Evolutionary conservation across 2,329 filamentous ascomycete species (phyloP).

Genomic region (Fusarium buharicum): DNA sequence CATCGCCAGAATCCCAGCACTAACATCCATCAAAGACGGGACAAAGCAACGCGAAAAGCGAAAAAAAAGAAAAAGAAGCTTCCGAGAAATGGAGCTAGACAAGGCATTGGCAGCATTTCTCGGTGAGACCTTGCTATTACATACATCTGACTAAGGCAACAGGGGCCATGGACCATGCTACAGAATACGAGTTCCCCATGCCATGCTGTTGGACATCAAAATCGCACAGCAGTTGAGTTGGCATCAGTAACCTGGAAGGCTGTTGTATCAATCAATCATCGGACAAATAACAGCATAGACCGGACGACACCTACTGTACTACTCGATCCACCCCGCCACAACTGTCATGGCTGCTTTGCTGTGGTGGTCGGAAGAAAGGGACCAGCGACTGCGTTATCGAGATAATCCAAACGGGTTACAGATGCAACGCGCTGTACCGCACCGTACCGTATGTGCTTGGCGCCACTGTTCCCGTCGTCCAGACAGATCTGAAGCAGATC

Average conservation of each 20-base stretch:
- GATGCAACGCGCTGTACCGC: slow-evolving; percentile 24
- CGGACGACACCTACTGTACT: slow-evolving; percentile 4
- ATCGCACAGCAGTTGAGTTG: slow-evolving; percentile 5
- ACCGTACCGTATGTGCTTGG: slow-evolving; percentile 10
- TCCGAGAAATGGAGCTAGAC: slow-evolving; percentile 2
- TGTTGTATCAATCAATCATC: slow-evolving; percentile 11
- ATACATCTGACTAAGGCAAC: slow-evolving; percentile 31
- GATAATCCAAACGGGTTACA: slow-evolving; percentile 23
- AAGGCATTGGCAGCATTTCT: slow-evolving; percentile 24
- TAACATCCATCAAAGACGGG: slow-evolving; percentile 3
- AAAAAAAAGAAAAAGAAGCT: slow-evolving; percentile 17
- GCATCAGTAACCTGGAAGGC: slow-evolving; percentile 4
- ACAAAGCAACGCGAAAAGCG: not conserved
- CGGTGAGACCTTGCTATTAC: slow-evolving; percentile 24
- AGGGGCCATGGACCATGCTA: slow-evolving; percentile 28
- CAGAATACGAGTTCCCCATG: slow-evolving; percentile 24
- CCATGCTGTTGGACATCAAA: not conserved
- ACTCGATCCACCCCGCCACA: slow-evolving; percentile 34
- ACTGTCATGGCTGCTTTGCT: slow-evolving; percentile 36
- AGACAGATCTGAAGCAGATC: slow-evolving; percentile 32
- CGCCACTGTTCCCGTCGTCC: slow-evolving; percentile 25
- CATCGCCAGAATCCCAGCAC: slow-evolving; percentile 10
- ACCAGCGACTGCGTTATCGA: slow-evolving; percentile 26
- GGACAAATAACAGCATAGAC: slow-evolving; percentile 11
- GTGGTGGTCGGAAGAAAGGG: slow-evolving; percentile 6